Evolutionary conservation across 495 filamentous ascomycete genomes (phyloP), one percentile per base, ranked within the genome.

Genomic region (Trichoderma erinaceum): DNA sequence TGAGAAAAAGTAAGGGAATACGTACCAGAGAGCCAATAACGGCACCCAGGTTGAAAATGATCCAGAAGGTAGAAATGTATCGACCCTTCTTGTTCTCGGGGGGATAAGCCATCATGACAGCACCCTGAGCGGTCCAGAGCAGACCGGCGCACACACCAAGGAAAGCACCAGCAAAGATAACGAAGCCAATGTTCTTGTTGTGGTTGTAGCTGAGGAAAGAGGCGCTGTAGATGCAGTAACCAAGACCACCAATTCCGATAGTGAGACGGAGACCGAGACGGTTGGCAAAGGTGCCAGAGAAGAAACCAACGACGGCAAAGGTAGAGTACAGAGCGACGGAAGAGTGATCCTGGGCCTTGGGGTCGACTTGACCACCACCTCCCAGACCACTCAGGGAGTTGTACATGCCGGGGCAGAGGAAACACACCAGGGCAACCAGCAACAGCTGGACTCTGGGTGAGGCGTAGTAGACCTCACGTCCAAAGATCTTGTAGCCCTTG

Each of bases 91-190:
- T 81, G 21, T 84, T 78, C 74, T 97, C 93, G 56, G 84, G 80
- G 0, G 93, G 93, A 76, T 97, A 97, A 67, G 89, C 88, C 89
- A 97, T 93, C 93, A 97, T 97, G 74, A 97, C 90, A 27, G 92
- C 90, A 68, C 93, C 93, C 78, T 97, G 93, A 0, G 92, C 93
- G 68, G 88, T 91, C 93, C 93, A 97, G 41, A 97, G 82, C 46
- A 97, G 77, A 73, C 91, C 93, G 35, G 91, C 93, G 78, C 92
- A 97, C 63, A 91, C 78, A 80, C 88, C 88, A 50, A 92, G 83
- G 29, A 90, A 82, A 18, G 87, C 88, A 67, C 90, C 90, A 58
- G 89, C 87, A 68, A 92, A 92, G 68, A 92, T 87, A 69, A 91
- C 90, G 72, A 96, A 88, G 15, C 89, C 91, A 48, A 79, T 80